phyloP scores from a whole-genome alignment of 2,329 filamentous ascomycete genomes.

The Rutstroemia sp. region DNA sequence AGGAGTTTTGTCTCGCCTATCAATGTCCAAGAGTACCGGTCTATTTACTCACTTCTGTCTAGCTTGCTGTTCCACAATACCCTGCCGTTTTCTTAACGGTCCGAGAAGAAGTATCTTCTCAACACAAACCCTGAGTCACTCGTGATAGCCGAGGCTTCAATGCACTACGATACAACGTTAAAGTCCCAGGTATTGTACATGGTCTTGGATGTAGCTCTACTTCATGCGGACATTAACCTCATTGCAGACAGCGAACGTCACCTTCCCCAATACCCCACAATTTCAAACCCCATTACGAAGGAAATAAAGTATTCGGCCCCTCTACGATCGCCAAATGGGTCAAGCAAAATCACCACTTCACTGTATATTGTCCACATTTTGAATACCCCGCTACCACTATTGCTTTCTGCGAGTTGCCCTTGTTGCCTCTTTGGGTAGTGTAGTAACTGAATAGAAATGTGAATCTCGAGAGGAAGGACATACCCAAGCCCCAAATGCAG shows the following conservation, averaged over 20 bases:
- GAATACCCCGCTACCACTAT: not conserved
- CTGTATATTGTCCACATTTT: too few species aligned
- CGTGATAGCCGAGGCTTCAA: too few species aligned
- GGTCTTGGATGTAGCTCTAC: not conserved
- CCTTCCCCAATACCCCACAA: not conserved
- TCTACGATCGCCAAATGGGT: too few species aligned
- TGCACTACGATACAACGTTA: too few species aligned
- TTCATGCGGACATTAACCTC: too few species aligned
- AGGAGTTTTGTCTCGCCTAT: not conserved
- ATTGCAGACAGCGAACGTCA: not conserved
- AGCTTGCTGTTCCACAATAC: not conserved
- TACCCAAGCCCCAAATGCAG: not conserved
- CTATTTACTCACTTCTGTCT: slow-evolving; percentile 5
- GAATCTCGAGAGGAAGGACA: not conserved
- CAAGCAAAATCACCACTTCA: too few species aligned
- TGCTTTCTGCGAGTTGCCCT: not conserved
- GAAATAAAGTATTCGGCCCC: too few species aligned
- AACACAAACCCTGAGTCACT: not conserved
- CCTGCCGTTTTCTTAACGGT: not conserved
- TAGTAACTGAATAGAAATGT: too few species aligned
- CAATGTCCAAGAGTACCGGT: slow-evolving; percentile 2
- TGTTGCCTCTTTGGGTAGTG: not conserved
- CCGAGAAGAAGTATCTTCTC: not conserved
- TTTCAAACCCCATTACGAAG: too few species aligned
- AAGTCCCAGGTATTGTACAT: too few species aligned